Evolutionary conservation across 1,139 yeast genomes (phyloP).

Genomic region (Geotrichum candidum): DNA sequence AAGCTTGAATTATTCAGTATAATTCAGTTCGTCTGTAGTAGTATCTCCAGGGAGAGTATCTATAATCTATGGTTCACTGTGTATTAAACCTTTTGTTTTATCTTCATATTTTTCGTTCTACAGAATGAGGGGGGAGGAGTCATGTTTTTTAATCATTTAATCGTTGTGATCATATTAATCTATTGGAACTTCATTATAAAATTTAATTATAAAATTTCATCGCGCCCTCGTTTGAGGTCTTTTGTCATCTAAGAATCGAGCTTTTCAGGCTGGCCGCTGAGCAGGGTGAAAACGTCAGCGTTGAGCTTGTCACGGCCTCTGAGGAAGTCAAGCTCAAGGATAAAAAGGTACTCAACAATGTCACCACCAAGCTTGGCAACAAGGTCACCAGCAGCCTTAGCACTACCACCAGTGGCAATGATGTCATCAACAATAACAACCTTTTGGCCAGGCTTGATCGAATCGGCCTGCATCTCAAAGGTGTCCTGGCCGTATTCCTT

Average conservation of each 20-base stretch:
- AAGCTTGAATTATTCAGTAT: no score
- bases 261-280: conserved; percentile 57
- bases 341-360: conserved; percentile 74
- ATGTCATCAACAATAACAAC: conserved; percentile 91
- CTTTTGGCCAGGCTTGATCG: conserved; percentile 72
- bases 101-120: no score
- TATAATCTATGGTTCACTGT: no score
- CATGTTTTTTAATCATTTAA: neutral
- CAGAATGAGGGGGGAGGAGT: no score
- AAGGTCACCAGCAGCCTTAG: conserved; percentile 86
- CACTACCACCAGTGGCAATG: conserved; percentile 97
- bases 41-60: no score
- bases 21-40: no score
- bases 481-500: conserved; percentile 90
- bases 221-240: no score
- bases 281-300: conserved; percentile 80
- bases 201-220: neutral
- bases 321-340: conserved; percentile 90
- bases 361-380: conserved; percentile 61
- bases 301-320: conserved; percentile 85
- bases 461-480: conserved; percentile 81
- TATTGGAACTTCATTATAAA: neutral
- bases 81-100: no score
- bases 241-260: neutral
- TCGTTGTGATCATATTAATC: neutral